Conservation (phyloP, 176 grass and related monocot genomes). For the Leersia perrieri region DNA sequence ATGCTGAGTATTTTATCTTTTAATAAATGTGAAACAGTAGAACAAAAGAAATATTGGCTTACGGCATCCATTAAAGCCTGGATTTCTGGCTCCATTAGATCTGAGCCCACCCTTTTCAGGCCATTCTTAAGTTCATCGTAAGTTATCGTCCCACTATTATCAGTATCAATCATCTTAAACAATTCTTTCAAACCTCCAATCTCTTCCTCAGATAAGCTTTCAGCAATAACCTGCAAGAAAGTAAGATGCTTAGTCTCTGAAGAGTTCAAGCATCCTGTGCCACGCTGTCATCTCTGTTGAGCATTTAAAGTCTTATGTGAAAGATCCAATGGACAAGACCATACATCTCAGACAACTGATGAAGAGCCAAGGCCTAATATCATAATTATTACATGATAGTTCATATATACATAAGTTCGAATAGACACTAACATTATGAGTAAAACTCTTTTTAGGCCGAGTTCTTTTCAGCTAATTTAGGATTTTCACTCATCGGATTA, state of each 20-base stretch:
- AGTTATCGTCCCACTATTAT: slow-evolving; percentile 94
- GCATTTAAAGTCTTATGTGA: slow-evolving; percentile 19
- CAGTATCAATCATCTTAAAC: slow-evolving; percentile 99
- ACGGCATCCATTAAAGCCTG: slow-evolving; percentile 90
- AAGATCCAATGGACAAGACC: slow-evolving; percentile 16
- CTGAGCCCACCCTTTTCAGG: slow-evolving; percentile 83
- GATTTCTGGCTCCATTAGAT: slow-evolving; percentile 97
- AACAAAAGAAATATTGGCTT: slow-evolving; percentile 23
- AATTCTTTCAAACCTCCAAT: slow-evolving; percentile 91
- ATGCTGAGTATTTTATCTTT: not conserved
- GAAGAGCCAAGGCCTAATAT: not conserved
- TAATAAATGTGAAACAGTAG: not conserved
- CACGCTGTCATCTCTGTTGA: not conserved
- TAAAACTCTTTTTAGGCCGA: not conserved
- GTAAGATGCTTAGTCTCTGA: not conserved
- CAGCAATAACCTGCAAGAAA: slow-evolving; percentile 81
- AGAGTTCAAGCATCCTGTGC: slow-evolving; percentile 8
- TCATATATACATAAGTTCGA: not conserved
- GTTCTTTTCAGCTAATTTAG: no score
- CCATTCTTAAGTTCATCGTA: slow-evolving; percentile 88
- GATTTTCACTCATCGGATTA: no score
- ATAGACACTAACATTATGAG: not conserved
- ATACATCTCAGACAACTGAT: not conserved
- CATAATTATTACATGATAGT: not conserved
- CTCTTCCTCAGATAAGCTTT: slow-evolving; percentile 95